Evolutionary conservation across 805 yeast genomes (phyloP).

Genomic region (Zygosaccharomyces kombuchaensis): DNA sequence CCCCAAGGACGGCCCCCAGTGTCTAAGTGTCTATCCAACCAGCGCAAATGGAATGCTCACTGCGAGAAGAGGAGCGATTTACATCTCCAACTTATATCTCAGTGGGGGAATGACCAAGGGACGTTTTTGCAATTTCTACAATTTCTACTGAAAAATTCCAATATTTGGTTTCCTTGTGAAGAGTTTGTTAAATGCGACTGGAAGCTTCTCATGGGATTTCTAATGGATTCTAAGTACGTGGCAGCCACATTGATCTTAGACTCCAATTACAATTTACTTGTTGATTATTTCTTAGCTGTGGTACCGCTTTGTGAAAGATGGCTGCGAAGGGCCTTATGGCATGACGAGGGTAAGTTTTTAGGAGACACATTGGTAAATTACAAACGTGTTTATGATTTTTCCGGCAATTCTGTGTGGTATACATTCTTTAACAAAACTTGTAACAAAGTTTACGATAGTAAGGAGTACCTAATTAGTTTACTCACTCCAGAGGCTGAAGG

Average conservation of each 20-base stretch:
- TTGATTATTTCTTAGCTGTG: constrained; percentile 17
- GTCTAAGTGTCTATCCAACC: neutral
- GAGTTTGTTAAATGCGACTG: constrained; percentile 8
- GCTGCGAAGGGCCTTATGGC: constrained; percentile 4
- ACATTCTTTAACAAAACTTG: neutral
- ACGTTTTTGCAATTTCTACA: constrained; percentile 14
- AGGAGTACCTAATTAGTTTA: neutral
- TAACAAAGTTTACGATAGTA: neutral
- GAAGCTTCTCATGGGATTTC: constrained; percentile 17
- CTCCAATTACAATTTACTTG: constrained; percentile 15
- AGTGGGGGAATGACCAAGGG: constrained; percentile 8
- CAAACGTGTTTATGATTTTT: constrained; percentile 11
- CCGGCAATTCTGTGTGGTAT: constrained; percentile 11
- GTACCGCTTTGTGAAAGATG: constrained; percentile 12
- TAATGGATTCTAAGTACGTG: constrained; percentile 8
- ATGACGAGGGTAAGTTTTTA: constrained; percentile 8
- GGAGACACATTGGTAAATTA: constrained; percentile 10
- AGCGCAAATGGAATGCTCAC: neutral
- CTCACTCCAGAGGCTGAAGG: neutral
- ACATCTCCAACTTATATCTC: neutral
- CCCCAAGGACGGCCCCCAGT: neutral
- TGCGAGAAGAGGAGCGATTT: constrained; percentile 2
- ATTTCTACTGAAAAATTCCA: constrained; percentile 15
- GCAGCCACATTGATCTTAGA: constrained; percentile 14
- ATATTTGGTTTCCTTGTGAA: constrained; percentile 8